Conservation (phyloP, 2,329 filamentous ascomycete genomes). For the Colletotrichum australisinense region DNA sequence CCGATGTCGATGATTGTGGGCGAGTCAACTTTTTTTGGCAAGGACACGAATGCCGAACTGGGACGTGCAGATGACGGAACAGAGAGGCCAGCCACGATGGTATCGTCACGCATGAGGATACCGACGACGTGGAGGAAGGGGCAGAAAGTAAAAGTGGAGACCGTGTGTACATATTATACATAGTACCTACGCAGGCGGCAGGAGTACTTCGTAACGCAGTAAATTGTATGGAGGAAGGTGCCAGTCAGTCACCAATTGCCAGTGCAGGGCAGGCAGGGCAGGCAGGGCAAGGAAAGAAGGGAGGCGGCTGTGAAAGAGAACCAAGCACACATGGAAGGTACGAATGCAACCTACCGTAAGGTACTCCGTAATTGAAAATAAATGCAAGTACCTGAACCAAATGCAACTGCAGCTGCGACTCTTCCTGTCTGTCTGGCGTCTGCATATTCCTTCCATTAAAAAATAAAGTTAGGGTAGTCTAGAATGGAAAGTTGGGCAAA, state of each 20-base stretch:
- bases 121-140: not conserved
- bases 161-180: too few relatives aligned
- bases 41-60: not conserved
- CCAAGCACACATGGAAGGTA: too few relatives aligned
- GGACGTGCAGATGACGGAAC: conserved; percentile 7
- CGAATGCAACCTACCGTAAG: too few relatives aligned
- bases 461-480: too few relatives aligned
- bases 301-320: not conserved
- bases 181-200: too few relatives aligned
- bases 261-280: not conserved
- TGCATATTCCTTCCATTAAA: too few relatives aligned
- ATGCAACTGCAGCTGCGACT: not conserved
- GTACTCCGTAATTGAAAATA: too few relatives aligned
- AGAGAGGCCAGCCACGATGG: not conserved
- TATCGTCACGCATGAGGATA: conserved; percentile 19
- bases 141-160: not conserved
- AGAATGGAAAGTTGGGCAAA: not conserved
- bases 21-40: not conserved
- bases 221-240: too few relatives aligned
- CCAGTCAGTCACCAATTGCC: too few relatives aligned
- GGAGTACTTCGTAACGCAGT: too few relatives aligned
- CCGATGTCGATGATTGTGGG: not conserved
- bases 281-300: not conserved
- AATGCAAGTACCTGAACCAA: not conserved
- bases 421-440: too few relatives aligned